Conservation (phyloP, 2,329 filamentous ascomycete species). For the Sclerotinia borealis region DNA sequence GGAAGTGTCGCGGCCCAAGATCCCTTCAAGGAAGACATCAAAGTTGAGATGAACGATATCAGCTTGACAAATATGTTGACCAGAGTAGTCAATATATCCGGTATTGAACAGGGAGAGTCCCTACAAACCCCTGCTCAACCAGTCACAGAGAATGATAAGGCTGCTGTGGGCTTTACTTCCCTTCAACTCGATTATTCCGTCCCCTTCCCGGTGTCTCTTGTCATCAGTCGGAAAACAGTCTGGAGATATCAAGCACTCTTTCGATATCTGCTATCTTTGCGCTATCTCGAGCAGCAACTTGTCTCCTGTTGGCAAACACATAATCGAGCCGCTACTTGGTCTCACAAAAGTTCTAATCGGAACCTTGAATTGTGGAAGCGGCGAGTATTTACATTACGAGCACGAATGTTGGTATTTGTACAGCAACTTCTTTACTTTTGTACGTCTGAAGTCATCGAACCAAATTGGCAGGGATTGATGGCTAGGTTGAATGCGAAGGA, state of each 20-base stretch:
- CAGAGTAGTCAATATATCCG: slow-evolving; percentile 93
- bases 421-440: slow-evolving; percentile 97
- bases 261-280: slow-evolving; percentile 83
- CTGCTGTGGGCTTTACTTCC: slow-evolving; percentile 84
- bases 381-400: slow-evolving; percentile 82
- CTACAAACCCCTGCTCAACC: slow-evolving; percentile 64
- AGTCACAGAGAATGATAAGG: slow-evolving; percentile 71
- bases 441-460: slow-evolving; percentile 94
- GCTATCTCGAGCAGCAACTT: slow-evolving; percentile 82
- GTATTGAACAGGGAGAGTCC: slow-evolving; percentile 83
- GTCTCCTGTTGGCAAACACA: slow-evolving; percentile 88
- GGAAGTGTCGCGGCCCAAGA: slow-evolving; percentile 91
- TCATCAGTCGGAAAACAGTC: slow-evolving; percentile 94
- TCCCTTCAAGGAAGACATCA: slow-evolving; percentile 97
- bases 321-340: slow-evolving; percentile 74
- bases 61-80: slow-evolving; percentile 90
- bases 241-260: slow-evolving; percentile 95
- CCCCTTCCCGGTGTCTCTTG: slow-evolving; percentile 89
- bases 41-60: slow-evolving; percentile 93
- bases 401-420: slow-evolving; percentile 93
- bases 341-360: slow-evolving; percentile 66
- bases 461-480: slow-evolving; percentile 95
- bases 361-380: slow-evolving; percentile 88
- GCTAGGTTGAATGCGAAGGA: slow-evolving; percentile 65
- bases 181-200: slow-evolving; percentile 91